Base-by-base conservation (phyloP, 1,284 basidiomycete genomes). In the Cystobasidium pallidum region DNA sequence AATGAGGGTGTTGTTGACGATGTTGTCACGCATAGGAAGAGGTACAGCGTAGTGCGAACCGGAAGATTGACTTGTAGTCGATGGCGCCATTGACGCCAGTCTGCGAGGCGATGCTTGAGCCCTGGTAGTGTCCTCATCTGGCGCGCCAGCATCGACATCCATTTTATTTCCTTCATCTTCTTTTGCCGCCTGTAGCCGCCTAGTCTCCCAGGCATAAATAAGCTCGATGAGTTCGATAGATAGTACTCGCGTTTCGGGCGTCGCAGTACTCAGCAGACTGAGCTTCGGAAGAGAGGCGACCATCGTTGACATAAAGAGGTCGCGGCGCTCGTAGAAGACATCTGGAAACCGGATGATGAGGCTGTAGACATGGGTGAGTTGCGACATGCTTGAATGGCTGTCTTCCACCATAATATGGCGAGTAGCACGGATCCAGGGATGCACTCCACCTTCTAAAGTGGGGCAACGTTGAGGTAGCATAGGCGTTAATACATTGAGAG, bases 271-370 rank as follows among this genome's bases (percentile, higher is more conserved):
- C 1, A 89, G 87, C 76, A 96, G 86, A 28, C 93, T 94, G 21
- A 99, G 86, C 81, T 94, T 95, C 67, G 87, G 86, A 72, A 99
- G 84, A 41, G 91, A 91, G 79, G 91, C 91, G 73, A 94, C 91
- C 82, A 99, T 94, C 79, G 96, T 91, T 0, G 94, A 91, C n/a
- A 99, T 87, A 81, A 99, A 99, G 39, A 97, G 84, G 17, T 92
- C 91, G 54, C 96, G 89, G 74, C 93, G 91, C 62, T 91, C 88
- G 83, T 91, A 99, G 84, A 99, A 99, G 4, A 97, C 85, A 70
- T 93, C 87, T 0, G 91, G 88, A 76, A 99, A 93, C 73, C 93
- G 91, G 73, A 94, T 89, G 68, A 99, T 89, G 70, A 99, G 87
- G 76, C 94, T 90, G 80, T 97, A 95, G 64, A 98, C 91, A 73